Evolutionary conservation across 495 filamentous ascomycete genomes (phyloP).

Genomic region (Daldinia caldariorum): DNA sequence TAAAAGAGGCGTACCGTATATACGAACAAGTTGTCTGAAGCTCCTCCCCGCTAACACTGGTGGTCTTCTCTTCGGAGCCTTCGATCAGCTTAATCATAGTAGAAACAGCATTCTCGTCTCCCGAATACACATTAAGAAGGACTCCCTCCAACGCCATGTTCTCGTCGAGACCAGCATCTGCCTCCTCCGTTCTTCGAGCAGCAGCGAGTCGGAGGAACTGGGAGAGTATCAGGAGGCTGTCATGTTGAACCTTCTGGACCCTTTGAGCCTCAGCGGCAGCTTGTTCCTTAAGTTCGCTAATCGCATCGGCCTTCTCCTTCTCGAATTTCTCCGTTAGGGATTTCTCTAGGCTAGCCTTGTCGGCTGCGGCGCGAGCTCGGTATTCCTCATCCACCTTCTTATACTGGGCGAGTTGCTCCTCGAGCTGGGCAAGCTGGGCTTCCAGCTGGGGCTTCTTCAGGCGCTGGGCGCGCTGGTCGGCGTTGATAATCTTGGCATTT

Average conservation of each 20-base stretch:
- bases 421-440: conserved; percentile 74
- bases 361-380: conserved; percentile 69
- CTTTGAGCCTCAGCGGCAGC: conserved; percentile 66
- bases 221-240: conserved; percentile 71
- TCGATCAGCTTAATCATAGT: conserved; percentile 87
- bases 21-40: conserved; percentile 82
- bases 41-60: conserved; percentile 68
- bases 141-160: conserved; percentile 90
- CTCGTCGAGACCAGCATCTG: conserved; percentile 71
- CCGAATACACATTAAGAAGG: conserved; percentile 87
- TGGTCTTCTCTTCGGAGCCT: conserved; percentile 77
- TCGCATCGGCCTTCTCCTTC: conserved; percentile 71
- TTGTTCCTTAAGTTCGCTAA: conserved; percentile 63
- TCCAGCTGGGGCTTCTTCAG: conserved; percentile 90
- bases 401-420: conserved; percentile 85
- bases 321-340: conserved; percentile 74
- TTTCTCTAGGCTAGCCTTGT: conserved; percentile 79
- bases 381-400: conserved; percentile 84
- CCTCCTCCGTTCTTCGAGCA: conserved; percentile 71
- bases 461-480: conserved; percentile 88
- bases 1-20: neutral
- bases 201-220: conserved; percentile 85
- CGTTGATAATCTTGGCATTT: conserved; percentile 82
- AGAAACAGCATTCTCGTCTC: conserved; percentile 80
- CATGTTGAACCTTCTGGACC: conserved; percentile 61